Base-by-base conservation (phyloP, 768 basidiomycete species). In the Leccinum obscurum region DNA sequence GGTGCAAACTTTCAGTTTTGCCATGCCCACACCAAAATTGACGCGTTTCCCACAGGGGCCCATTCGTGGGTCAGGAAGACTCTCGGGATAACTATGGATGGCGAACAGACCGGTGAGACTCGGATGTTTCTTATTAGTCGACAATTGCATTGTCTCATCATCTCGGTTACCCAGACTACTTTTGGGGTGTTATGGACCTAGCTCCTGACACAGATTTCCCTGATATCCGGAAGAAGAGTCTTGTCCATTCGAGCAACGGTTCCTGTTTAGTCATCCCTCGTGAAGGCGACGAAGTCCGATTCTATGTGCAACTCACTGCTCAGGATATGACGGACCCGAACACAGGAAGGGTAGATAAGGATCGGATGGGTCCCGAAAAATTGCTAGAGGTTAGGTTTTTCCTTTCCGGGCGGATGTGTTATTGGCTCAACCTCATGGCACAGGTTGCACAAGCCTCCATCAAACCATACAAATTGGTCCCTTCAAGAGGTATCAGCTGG, bases 1-100 rank as follows among this genome's bases (percentile, higher is more conserved):
- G 90, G 89, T 83, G 67, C 51, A 77, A 60, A 34, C 51, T 10
- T 6, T 51, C 50, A 28, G 28, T 55, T 37, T 26, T 52, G 6
- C 24, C 17, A 44, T n/a, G 26, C 24, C 3, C 50, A 32, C 35
- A 13, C 32, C 15, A 20, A 15, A 44, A n/a, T 60, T 56, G 37
- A 70, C n/a, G 30, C 46, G 11, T 30, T 17, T 20, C 52, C 14
- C 49, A 48, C 65, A 89, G 88, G 89, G 6, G 90, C 90, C 0
- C 90, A 92, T 73, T 92, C 89, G 11, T 92, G 90, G 89, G 88
- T 93, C 24, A 82, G 92, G 26, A 90, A 89, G 60, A 58, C 74
- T 0, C 76, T 90, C 9, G 78, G 79, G 9, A 86, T 93, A 54
- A 68, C 75, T 4, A 88, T 93, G 89, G 84, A 91, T 60, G 92